Percentiles rank a stretch among this genome's conserved stretches.
Evolutionary conservation across 2,329 filamentous ascomycete genomes (phyloP).

Genomic region (Verticillium isaacii): DNA sequence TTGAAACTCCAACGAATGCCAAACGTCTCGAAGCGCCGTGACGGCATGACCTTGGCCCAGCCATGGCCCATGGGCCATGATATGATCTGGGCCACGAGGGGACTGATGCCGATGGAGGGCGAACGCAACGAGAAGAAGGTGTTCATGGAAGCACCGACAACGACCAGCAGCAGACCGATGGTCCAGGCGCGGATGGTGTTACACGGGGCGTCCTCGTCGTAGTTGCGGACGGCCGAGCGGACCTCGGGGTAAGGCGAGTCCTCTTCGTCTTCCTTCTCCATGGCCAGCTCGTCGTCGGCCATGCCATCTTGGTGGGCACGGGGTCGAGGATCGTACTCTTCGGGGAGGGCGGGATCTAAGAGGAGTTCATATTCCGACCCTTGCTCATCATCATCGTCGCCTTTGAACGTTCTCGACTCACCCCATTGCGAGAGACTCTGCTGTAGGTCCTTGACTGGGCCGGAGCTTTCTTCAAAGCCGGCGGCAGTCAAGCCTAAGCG

Average conservation of each 20-base stretch:
- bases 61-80: constrained; percentile 59
- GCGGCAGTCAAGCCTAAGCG: constrained; percentile 12
- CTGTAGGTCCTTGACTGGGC: constrained; percentile 26
- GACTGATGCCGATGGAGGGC: constrained; percentile 55
- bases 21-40: constrained; percentile 43
- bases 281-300: constrained; percentile 23
- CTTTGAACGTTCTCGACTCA: constrained; percentile 29
- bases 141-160: constrained; percentile 56
- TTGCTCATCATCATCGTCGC: constrained; percentile 36
- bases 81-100: constrained; percentile 59
- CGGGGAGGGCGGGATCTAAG: constrained; percentile 47
- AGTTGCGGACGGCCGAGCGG: constrained; percentile 58
- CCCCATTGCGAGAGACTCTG: constrained; percentile 35
- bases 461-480: constrained; percentile 9
- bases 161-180: constrained; percentile 53
- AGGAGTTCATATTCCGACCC: constrained; percentile 51
- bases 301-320: constrained; percentile 11
- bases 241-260: constrained; percentile 65
- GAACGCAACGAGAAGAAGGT: constrained; percentile 59
- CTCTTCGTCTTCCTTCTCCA: constrained; percentile 40
- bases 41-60: constrained; percentile 54
- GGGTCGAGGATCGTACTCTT: constrained; percentile 33
- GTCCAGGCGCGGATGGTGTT: constrained; percentile 63
- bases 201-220: constrained; percentile 60
- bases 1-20: constrained; percentile 56